Conservation (phyloP, 768 basidiomycete genomes). For the Psilocybe tampanensis region DNA sequence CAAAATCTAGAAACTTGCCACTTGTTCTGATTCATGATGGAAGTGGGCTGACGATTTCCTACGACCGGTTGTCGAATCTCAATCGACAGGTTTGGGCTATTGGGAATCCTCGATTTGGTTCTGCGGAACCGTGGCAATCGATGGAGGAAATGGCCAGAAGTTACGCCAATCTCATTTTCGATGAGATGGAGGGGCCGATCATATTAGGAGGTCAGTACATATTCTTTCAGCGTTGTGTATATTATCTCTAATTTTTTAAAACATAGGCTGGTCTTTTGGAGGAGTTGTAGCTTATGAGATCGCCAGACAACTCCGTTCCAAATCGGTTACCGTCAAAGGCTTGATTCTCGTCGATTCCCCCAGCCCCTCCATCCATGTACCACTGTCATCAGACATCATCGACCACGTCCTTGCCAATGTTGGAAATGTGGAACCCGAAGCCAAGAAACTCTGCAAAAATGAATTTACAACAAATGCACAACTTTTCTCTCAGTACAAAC, state of each 20-base stretch:
- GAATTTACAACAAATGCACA: constrained; percentile 54
- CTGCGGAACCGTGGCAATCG: constrained; percentile 47
- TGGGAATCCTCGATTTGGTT: constrained; percentile 53
- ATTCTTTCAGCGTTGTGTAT: neutral
- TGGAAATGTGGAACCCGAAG: constrained; percentile 28
- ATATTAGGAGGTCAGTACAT: constrained; percentile 61
- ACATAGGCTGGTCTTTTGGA: constrained; percentile 77
- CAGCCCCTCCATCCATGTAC: constrained; percentile 50
- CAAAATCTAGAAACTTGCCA: constrained; percentile 31
- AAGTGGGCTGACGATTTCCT: constrained; percentile 60
- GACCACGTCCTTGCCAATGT: constrained; percentile 41
- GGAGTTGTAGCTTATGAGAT: constrained; percentile 73
- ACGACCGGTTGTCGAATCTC: constrained; percentile 46
- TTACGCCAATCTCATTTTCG: constrained; percentile 47
- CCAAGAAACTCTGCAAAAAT: constrained; percentile 37
- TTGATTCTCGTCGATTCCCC: constrained; percentile 72
- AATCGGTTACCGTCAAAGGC: constrained; percentile 46
- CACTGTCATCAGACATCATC: constrained; percentile 56
- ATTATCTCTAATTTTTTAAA: neutral
- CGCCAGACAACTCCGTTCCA: constrained; percentile 48
- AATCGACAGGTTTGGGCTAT: constrained; percentile 63
- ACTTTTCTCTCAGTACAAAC: constrained; percentile 49
- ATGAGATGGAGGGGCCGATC: constrained; percentile 37
- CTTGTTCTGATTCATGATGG: constrained; percentile 77
- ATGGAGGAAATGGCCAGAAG: constrained; percentile 52